Conservation (phyloP, 352 stramenopile genomes). For the Phytophthora uliginosa region DNA sequence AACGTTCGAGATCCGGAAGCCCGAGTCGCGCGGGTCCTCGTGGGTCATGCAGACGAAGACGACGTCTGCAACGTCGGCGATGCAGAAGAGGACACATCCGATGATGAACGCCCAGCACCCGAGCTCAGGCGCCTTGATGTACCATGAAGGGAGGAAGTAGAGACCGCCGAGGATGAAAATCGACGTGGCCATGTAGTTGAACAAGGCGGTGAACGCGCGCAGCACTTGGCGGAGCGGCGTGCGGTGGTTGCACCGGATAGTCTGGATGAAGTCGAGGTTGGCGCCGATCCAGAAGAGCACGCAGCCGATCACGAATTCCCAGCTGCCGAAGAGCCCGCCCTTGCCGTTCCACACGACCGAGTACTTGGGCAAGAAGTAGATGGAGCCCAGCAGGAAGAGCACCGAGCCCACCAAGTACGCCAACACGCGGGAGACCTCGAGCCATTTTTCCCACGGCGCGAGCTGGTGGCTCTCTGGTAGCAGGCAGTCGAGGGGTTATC, state of each 20-base stretch:
- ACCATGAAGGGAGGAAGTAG: constrained; percentile 78
- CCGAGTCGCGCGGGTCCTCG: constrained; percentile 42
- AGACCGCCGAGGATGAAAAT: constrained; percentile 75
- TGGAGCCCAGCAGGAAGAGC: constrained; percentile 74
- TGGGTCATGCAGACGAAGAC: constrained; percentile 64
- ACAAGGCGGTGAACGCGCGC: constrained; percentile 62
- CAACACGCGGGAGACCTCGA: constrained; percentile 52
- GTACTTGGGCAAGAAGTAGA: constrained; percentile 80
- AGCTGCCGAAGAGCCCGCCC: constrained; percentile 61
- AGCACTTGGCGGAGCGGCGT: constrained; percentile 47
- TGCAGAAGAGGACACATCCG: constrained; percentile 66
- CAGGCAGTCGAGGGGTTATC: background rate
- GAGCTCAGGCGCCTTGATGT: constrained; percentile 60
- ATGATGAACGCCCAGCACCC: constrained; percentile 77
- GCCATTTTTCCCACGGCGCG: constrained; percentile 42
- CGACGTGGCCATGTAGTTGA: constrained; percentile 66
- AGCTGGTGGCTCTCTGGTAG: constrained; percentile 12
- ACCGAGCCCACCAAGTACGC: constrained; percentile 62
- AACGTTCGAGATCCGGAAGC: constrained; percentile 58
- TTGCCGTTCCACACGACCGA: constrained; percentile 63
- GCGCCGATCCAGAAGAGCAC: constrained; percentile 64
- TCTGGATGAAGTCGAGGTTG: constrained; percentile 72
- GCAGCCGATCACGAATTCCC: constrained; percentile 74
- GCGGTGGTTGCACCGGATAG: constrained; percentile 58
- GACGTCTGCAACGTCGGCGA: constrained; percentile 65